Percentiles rank a stretch among this genome's conserved stretches.
phyloP scores from a whole-genome alignment of 805 yeast species.

The Wickerhamiella parazyma region DNA sequence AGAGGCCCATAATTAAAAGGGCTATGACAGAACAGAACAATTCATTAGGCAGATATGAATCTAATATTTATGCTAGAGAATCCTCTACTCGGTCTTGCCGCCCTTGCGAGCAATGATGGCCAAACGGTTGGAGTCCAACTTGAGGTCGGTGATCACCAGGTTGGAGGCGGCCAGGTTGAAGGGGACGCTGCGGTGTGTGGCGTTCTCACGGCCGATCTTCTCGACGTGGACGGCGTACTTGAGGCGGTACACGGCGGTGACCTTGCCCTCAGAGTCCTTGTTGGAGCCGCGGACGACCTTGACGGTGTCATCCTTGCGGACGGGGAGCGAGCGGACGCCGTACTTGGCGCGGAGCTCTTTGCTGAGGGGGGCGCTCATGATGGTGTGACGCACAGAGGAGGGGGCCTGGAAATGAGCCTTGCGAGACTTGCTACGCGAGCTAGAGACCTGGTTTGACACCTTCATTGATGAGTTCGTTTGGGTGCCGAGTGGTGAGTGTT shows the following conservation, averaged over 20 bases:
- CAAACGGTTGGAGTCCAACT: constrained; percentile 98
- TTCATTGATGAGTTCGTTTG: constrained; percentile 15
- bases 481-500: neutral
- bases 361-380: constrained; percentile 97
- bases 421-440: constrained; percentile 99
- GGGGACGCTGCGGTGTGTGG: constrained; percentile 95
- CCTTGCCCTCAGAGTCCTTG: constrained; percentile 99
- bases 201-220: constrained; percentile 94
- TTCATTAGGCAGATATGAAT: neutral
- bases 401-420: constrained; percentile 99
- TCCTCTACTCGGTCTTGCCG: constrained; percentile 77
- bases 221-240: constrained; percentile 93
- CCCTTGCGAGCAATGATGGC: constrained; percentile 95
- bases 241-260: constrained; percentile 97
- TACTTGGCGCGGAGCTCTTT: constrained; percentile 97
- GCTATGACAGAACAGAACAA: neutral
- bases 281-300: constrained; percentile 94
- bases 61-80: neutral
- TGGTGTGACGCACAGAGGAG: constrained; percentile 83
- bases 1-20: constrained; percentile 49
- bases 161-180: constrained; percentile 96
- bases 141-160: constrained; percentile 96
- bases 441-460: constrained; percentile 61
- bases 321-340: constrained; percentile 89
- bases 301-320: constrained; percentile 96